phyloP scores from a whole-genome alignment of 1,284 basidiomycete species.

The Trametes hirsuta region DNA sequence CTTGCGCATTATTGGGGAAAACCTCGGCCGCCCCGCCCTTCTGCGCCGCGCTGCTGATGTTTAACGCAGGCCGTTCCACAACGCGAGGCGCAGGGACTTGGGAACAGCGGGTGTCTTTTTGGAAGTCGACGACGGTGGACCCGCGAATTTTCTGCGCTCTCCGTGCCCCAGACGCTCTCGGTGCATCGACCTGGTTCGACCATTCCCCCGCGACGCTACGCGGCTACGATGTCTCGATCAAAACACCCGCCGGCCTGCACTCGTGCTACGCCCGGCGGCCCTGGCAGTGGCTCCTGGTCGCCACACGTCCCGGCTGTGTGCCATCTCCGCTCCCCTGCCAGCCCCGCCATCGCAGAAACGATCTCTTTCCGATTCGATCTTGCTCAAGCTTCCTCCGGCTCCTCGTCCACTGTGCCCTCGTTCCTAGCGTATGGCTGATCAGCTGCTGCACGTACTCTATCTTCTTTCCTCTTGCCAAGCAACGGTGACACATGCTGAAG shows the following conservation, averaged over 20 bases:
- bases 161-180: not conserved
- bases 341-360: conserved; percentile 2
- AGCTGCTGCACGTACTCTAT: conserved; percentile 11
- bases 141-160: conserved; percentile 13
- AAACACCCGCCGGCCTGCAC: not conserved
- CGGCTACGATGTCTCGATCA: conserved; percentile 4
- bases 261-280: not conserved
- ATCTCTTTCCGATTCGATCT: conserved; percentile 21
- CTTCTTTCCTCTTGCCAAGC: conserved; percentile 13
- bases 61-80: conserved; percentile 1
- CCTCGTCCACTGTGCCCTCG: conserved; percentile 3
- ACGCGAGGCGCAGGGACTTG: conserved; percentile 18
- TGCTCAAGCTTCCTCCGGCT: conserved; percentile 1
- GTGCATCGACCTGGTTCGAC: conserved; percentile 7
- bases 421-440: conserved; percentile 20
- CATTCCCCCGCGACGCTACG: conserved; percentile 16
- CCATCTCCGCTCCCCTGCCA: not conserved
- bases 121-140: conserved; percentile 11
- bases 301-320: conserved; percentile 13
- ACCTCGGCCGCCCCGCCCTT: conserved; percentile 13
- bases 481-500: conserved; percentile 13
- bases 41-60: conserved; percentile 8
- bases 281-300: not conserved
- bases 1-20: conserved; percentile 17
- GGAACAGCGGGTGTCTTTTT: conserved; percentile 21